Conservation (phyloP, 495 filamentous ascomycete genomes). For the Penicillium nucicola region DNA sequence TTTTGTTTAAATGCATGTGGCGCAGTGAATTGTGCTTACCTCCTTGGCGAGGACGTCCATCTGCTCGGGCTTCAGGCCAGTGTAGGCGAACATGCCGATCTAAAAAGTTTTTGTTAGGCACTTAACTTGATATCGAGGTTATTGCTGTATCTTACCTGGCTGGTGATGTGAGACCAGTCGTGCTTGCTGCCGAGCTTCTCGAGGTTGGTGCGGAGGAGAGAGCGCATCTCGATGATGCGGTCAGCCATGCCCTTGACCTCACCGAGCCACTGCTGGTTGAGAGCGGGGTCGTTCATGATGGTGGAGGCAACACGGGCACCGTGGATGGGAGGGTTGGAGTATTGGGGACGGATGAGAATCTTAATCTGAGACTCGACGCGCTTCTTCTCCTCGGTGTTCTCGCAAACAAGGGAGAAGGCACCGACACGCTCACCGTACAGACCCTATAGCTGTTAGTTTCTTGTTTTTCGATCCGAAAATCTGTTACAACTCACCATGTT, state of each 20-base stretch:
- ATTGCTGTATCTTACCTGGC: constrained; percentile 49
- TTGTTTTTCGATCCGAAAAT: background rate
- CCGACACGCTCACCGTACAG: constrained; percentile 98
- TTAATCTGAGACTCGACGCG: constrained; percentile 97
- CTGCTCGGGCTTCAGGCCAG: constrained; percentile 86
- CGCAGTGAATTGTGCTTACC: constrained; percentile 37
- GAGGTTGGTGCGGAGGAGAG: constrained; percentile 86
- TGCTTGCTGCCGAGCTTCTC: constrained; percentile 92
- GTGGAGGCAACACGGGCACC: constrained; percentile 90
- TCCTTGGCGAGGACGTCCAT: constrained; percentile 92
- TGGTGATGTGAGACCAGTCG: constrained; percentile 98
- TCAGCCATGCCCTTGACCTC: constrained; percentile 99
- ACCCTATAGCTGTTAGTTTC: constrained; percentile 49
- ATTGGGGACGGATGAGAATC: constrained; percentile 93
- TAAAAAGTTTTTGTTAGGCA: constrained; percentile 17
- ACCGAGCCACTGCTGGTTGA: constrained; percentile 91
- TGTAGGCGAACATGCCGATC: constrained; percentile 99
- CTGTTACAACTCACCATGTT: constrained; percentile 73
- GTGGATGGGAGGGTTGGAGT: constrained; percentile 97
- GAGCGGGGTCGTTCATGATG: constrained; percentile 82
- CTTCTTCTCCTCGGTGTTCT: constrained; percentile 84
- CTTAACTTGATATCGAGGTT: background rate
- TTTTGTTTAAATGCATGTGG: background rate
- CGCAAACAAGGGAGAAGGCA: constrained; percentile 90
- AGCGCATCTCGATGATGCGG: constrained; percentile 97